Percentiles rank a stretch among this genome's conserved stretches.
Evolutionary conservation across 2,329 filamentous ascomycete genomes (phyloP).

Genomic region (Ramularia collo-cygni): DNA sequence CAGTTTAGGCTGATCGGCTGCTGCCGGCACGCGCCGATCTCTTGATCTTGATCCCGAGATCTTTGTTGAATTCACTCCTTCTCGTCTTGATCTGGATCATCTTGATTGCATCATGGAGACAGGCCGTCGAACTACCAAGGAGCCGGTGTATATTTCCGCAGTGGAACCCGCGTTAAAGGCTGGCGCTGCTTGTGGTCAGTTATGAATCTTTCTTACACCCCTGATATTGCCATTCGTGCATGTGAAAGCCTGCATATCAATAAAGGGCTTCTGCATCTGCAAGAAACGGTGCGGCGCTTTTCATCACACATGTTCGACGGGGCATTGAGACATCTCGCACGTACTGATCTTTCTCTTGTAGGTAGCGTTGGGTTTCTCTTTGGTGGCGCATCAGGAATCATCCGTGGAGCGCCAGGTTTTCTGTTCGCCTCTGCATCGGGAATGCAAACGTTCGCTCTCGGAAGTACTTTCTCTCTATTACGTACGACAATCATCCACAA

Average conservation of each 20-base stretch:
- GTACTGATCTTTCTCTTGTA: conserved; percentile 5
- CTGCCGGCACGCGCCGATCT: no score
- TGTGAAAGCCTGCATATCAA: no score
- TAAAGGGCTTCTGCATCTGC: no score
- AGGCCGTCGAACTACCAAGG: conserved; percentile 8
- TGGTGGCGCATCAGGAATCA: conserved; percentile 40
- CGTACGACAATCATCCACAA: conserved; percentile 35
- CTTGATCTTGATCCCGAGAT: no score
- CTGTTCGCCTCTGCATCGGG: conserved; percentile 67
- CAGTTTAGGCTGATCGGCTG: no score
- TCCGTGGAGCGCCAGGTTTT: conserved; percentile 59
- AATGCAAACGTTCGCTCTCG: conserved; percentile 74
- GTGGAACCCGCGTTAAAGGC: conserved; percentile 28
- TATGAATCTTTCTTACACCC: conserved; percentile 4
- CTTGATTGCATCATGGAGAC: conserved; percentile 1
- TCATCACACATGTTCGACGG: no score
- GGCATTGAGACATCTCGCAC: no score
- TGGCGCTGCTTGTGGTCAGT: conserved; percentile 29
- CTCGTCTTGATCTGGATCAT: no score
- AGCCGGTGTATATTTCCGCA: conserved; percentile 17
- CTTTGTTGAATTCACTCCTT: no score
- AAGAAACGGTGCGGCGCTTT: no score
- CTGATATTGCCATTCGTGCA: not conserved
- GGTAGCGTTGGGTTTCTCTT: conserved; percentile 60
- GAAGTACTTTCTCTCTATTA: conserved; percentile 66